These are phyloP conservation scores for Acanthamoeba lenticulata DNA, from an alignment of 208 protist species.

Conservation along the genomic window DNA sequence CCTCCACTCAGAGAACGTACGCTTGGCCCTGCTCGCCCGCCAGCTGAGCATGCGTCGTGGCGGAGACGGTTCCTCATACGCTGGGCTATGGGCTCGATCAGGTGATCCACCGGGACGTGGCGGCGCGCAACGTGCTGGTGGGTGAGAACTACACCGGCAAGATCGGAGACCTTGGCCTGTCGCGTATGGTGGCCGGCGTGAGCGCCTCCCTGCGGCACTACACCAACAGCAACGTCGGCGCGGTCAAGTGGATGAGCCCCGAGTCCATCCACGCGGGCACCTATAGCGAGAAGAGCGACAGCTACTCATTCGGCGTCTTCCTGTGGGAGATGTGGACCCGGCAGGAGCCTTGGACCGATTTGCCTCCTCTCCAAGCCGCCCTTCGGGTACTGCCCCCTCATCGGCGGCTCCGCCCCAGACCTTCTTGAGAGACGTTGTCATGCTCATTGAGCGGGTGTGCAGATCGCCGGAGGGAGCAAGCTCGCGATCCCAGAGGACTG, in stretches of 20 bases:
- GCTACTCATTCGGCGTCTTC: conserved; percentile 42
- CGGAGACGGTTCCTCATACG: neutral
- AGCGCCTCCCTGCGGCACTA: neutral
- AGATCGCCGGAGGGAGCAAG: neutral
- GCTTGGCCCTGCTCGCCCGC: neutral
- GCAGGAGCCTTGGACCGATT: neutral
- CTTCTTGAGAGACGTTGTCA: neutral
- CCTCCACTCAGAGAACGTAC: conserved; percentile 55
- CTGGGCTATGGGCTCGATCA: neutral
- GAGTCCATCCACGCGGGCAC: conserved; percentile 35
- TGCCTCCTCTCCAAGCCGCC: neutral
- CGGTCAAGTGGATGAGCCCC: conserved; percentile 62
- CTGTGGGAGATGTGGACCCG: conserved; percentile 9
- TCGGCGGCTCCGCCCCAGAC: neutral
- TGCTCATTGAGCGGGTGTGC: neutral
- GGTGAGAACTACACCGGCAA: conserved; percentile 59
- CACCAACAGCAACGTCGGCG: conserved; percentile 40
- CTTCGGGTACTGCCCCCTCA: neutral
- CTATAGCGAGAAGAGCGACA: conserved; percentile 57
- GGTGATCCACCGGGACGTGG: conserved; percentile 55
- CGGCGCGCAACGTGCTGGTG: conserved; percentile 48
- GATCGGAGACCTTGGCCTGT: conserved; percentile 22
- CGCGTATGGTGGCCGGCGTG: neutral
- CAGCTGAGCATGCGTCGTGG: neutral
- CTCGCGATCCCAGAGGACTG: neutral